Conservation (phyloP, 2,329 filamentous ascomycete species). For the Sclerotinia nivalis region DNA sequence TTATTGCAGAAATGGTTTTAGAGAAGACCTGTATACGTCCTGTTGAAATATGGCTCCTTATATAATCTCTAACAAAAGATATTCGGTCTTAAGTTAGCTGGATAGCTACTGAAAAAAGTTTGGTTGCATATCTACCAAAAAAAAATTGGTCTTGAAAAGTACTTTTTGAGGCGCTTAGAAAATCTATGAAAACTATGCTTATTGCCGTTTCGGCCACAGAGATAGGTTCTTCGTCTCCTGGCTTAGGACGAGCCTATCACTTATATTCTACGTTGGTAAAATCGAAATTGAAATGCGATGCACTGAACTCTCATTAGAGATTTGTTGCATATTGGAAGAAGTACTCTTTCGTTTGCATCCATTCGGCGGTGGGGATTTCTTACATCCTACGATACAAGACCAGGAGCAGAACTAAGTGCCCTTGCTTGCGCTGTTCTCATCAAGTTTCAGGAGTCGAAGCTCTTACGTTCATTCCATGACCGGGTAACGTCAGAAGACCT, state of each 20-base stretch:
- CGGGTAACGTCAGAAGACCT: neutral
- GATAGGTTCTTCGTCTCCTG: neutral
- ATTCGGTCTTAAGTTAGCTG: too few relatives aligned
- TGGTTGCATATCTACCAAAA: neutral
- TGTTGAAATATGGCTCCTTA: too few relatives aligned
- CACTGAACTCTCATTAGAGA: neutral
- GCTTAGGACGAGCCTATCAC: neutral
- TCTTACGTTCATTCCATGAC: neutral
- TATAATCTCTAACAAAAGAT: too few relatives aligned
- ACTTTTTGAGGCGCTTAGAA: neutral
- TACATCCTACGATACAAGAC: too few relatives aligned
- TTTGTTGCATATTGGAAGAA: neutral
- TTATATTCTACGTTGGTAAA: neutral
- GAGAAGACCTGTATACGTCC: neutral
- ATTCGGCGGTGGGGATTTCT: too few relatives aligned
- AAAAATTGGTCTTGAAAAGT: neutral
- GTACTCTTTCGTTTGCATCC: neutral
- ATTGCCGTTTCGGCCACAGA: neutral
- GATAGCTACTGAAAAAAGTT: neutral
- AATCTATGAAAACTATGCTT: neutral
- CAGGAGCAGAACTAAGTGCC: neutral
- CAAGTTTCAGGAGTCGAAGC: accelerated
- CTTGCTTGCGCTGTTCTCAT: neutral
- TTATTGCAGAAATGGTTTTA: too few relatives aligned
- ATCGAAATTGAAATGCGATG: too few relatives aligned